Percentiles rank a stretch among this genome's conserved stretches.
These are phyloP conservation scores for Plasmopara muralis DNA, from an alignment of 352 stramenopile species.

Conservation along the genomic window DNA sequence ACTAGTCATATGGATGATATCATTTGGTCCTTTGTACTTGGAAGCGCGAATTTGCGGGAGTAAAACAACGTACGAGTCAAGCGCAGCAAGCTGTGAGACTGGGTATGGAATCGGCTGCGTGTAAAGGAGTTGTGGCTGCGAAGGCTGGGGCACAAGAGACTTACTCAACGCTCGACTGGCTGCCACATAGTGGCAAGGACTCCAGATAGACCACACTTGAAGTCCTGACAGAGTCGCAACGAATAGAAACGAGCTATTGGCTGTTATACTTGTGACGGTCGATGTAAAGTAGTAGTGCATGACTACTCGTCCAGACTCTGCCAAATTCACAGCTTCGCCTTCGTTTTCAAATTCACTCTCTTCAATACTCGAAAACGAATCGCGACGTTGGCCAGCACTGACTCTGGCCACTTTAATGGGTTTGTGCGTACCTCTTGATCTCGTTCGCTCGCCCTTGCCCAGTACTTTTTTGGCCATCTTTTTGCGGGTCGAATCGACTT, in stretches of 20 bases:
- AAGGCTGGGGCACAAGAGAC: conserved; percentile 54
- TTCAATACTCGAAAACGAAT: conserved; percentile 36
- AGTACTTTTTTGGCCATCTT: conserved; percentile 77
- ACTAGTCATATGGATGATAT: conserved; percentile 41
- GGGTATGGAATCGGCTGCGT: conserved; percentile 57
- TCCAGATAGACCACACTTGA: conserved; percentile 86
- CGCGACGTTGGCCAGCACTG: conserved; percentile 16
- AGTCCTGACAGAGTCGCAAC: conserved; percentile 56
- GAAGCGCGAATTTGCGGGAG: conserved; percentile 33
- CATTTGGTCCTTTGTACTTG: conserved; percentile 12
- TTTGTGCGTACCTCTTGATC: conserved; percentile 35
- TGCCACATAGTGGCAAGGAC: conserved; percentile 71
- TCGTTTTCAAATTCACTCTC: conserved; percentile 14
- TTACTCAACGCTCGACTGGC: conserved; percentile 53
- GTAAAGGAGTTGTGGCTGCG: conserved; percentile 62
- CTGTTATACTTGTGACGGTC: conserved; percentile 51
- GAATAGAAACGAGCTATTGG: conserved; percentile 85
- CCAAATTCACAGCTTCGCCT: conserved; percentile 17
- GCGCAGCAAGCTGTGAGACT: conserved; percentile 49
- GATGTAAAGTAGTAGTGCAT: conserved; percentile 80
- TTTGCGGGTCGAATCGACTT: conserved; percentile 64
- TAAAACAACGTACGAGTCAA: conserved; percentile 75
- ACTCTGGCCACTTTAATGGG: conserved; percentile 35
- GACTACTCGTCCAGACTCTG: conserved; percentile 64
- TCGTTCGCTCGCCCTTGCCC: conserved; percentile 39